These are phyloP conservation scores for Lichtheimia ramosa DNA, from an alignment of 371 early-diverging fungal species.

Conservation along the genomic window DNA sequence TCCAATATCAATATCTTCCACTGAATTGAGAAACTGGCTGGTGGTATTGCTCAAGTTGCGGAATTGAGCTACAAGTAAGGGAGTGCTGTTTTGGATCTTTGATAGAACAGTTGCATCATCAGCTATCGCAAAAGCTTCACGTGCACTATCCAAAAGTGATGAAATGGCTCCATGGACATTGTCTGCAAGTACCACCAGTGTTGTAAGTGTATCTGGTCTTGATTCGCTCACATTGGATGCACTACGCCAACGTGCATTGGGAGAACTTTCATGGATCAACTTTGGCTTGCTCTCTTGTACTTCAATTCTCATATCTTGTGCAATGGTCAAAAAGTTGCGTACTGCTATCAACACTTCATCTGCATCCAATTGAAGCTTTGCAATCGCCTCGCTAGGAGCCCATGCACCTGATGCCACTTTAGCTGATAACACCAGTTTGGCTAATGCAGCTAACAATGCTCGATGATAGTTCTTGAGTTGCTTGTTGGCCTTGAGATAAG, in stretches of 20 bases:
- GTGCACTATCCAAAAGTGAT: constrained; percentile 33
- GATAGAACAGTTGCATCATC: constrained; percentile 13
- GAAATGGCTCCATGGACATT: constrained; percentile 31
- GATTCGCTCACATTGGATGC: neutral
- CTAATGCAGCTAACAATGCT: constrained; percentile 75
- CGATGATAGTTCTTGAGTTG: constrained; percentile 73
- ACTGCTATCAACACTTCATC: constrained; percentile 73
- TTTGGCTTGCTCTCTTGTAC: constrained; percentile 53
- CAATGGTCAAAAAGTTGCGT: constrained; percentile 74
- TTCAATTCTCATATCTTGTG: constrained; percentile 70
- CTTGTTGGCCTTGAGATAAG: constrained; percentile 64
- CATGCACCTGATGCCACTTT: constrained; percentile 79
- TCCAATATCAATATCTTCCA: constrained; percentile 29
- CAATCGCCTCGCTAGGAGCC: constrained; percentile 42
- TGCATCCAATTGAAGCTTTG: constrained; percentile 35
- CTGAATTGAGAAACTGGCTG: constrained; percentile 39
- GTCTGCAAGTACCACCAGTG: constrained; percentile 28
- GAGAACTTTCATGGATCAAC: constrained; percentile 11
- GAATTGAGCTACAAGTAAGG: constrained; percentile 59
- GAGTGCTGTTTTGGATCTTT: constrained; percentile 52
- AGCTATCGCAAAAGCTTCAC: constrained; percentile 20
- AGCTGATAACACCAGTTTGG: constrained; percentile 81
- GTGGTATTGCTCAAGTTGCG: constrained; percentile 48
- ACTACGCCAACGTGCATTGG: constrained; percentile 16
- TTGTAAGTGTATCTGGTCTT: constrained; percentile 17